Evolutionary conservation across 2,329 filamentous ascomycete genomes (phyloP).

Genomic region (Penicillium psychrosexuale): DNA sequence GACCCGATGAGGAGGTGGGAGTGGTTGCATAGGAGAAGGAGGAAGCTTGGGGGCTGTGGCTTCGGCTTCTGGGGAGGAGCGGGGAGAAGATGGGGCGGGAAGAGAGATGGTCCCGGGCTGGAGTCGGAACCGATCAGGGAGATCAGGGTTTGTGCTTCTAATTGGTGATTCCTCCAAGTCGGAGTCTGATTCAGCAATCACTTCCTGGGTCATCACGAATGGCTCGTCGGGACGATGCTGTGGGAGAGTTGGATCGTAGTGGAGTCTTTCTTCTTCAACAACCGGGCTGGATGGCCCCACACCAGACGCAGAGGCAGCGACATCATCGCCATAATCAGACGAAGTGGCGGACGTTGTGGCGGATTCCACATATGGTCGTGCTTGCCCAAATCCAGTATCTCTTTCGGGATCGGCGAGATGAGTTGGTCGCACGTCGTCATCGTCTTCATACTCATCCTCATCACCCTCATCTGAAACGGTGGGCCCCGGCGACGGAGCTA

Average conservation of each 20-base stretch:
- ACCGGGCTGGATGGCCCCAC: not conserved
- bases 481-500: constrained; percentile 23
- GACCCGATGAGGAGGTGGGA: constrained; percentile 25
- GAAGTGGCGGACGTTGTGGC: constrained; percentile 19
- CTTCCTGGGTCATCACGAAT: not conserved
- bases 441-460: constrained; percentile 18
- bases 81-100: constrained; percentile 31
- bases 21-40: constrained; percentile 34
- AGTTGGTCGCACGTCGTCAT: constrained; percentile 19
- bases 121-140: constrained; percentile 38
- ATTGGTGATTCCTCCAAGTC: constrained; percentile 9
- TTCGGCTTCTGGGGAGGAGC: constrained; percentile 32
- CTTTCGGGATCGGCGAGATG: constrained; percentile 25
- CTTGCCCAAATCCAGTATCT: constrained; percentile 13
- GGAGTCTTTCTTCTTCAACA: not conserved
- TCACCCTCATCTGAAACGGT: constrained; percentile 22
- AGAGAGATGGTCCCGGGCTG: constrained; percentile 35
- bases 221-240: constrained; percentile 43
- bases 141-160: constrained; percentile 22
- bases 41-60: constrained; percentile 35
- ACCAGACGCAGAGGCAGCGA: not conserved
- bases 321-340: constrained; percentile 12
- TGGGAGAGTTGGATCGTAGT: constrained; percentile 46
- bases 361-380: constrained; percentile 12
- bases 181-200: constrained; percentile 1